Conservation (phyloP, 257 asterid genomes). For the Galeopsis tetrahit region DNA sequence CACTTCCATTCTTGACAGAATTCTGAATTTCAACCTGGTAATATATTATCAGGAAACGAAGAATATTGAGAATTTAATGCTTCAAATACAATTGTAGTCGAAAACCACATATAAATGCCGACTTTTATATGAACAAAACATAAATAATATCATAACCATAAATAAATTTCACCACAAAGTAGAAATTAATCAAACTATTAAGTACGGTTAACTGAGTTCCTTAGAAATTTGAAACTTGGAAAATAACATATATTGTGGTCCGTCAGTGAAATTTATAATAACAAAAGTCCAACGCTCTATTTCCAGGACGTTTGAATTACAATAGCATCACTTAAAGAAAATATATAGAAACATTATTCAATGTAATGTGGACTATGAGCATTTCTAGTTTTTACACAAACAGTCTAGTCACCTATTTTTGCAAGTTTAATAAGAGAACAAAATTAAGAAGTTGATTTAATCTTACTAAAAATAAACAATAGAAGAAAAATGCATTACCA, state of each 20-base stretch:
- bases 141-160: background rate
- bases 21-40: conserved; percentile 66
- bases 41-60: conserved; percentile 25
- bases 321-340: conserved; percentile 17
- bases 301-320: background rate
- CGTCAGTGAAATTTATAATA: conserved; percentile 12
- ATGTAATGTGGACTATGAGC: background rate
- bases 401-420: background rate
- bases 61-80: background rate
- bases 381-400: conserved; percentile 1
- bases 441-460: background rate
- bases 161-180: background rate
- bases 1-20: conserved; percentile 49
- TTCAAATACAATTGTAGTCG: background rate
- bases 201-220: conserved; percentile 5
- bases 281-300: background rate
- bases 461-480: background rate
- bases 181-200: conserved; percentile 5
- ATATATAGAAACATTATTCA: background rate
- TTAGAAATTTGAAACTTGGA: conserved; percentile 4
- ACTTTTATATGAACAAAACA: background rate
- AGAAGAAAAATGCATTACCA: conserved; percentile 8
- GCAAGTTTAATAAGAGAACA: conserved; percentile 12
- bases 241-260: background rate
- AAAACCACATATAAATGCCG: conserved; percentile 13